Base-by-base conservation (phyloP, 805 yeast genomes). In the Saccharomyces jurei region DNA sequence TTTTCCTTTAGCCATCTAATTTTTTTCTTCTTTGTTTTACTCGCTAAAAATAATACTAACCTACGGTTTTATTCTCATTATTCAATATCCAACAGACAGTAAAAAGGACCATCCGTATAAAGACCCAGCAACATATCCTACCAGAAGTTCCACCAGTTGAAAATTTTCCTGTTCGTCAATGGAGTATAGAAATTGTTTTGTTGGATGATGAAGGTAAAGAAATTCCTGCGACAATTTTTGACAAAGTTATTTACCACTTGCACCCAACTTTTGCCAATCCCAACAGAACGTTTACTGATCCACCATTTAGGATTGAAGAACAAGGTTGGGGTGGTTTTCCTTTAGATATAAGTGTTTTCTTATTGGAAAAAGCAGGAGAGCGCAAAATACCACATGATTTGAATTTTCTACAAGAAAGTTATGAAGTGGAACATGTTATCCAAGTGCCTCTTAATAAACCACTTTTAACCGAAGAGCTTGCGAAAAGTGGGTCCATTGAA, bases 271-370 rank as follows among this genome's bases (percentile, higher is more conserved):
- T 92, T 72, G 82, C 82, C 50, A 90, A 90, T 70, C 98, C 98
- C 6, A 84, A 81, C 58, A 81, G 97, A 69, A 77, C 86, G 13
- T 68, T 89, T 66, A 89, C 87, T 65, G 84, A 83, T 66, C 81
- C 87, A 11, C 99, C 99, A 9, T 92, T 92, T 74, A 80, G 74
- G 65, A 85, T 92, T 54, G 88, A 84, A 66, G 99, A 92, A 70
- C 85, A 89, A 74, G 99, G 99, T 49, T 92, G 99, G 98, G 99
- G 98, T 69, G 98, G 92, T 61, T 92, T 92, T 64, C 97, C 91
- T 65, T 79, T 94, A 67, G 87, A 87, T 46, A 83, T 94, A 56
- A 79, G 87, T 28, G 76, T 91, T 50, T 86, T 87, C 58, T 75
- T 88, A 50, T 78, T 85, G n/a, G 98, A 96, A 58, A 87, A 86